phyloP scores from a whole-genome alignment of 1,139 yeast genomes.

The Blastobotrys buckinghamii region DNA sequence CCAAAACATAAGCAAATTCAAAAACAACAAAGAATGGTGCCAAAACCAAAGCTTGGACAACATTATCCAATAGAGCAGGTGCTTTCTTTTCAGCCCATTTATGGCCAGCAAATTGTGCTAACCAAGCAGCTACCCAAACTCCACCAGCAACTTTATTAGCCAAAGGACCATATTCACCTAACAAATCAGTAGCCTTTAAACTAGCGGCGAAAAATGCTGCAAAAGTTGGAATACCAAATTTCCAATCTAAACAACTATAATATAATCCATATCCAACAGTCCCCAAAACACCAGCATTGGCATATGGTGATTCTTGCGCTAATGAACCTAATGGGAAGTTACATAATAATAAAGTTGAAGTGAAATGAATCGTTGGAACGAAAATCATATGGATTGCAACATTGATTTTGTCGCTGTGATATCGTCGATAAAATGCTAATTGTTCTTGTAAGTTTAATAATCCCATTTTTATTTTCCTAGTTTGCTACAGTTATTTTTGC shows the following conservation, averaged over 20 bases:
- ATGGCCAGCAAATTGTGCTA: constrained; percentile 87
- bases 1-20: constrained; percentile 65
- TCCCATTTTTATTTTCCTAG: constrained; percentile 19
- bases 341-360: constrained; percentile 44
- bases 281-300: constrained; percentile 38
- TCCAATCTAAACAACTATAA: constrained; percentile 38
- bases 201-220: constrained; percentile 33
- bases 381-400: constrained; percentile 72
- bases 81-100: constrained; percentile 74
- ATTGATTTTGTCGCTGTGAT: constrained; percentile 59
- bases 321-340: constrained; percentile 25
- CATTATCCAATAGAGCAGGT: constrained; percentile 81
- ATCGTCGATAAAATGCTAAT: constrained; percentile 74
- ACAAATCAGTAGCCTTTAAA: constrained; percentile 22
- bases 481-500: constrained; percentile 1
- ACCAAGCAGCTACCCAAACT: constrained; percentile 59
- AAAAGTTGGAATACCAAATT: constrained; percentile 40
- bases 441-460: constrained; percentile 56
- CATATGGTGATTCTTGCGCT: constrained; percentile 30
- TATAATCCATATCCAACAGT: constrained; percentile 41
- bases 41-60: constrained; percentile 76
- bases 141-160: constrained; percentile 29
- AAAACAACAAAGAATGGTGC: constrained; percentile 88
- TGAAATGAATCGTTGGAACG: constrained; percentile 68
- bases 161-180: constrained; percentile 16